phyloP scores from a whole-genome alignment of 2,329 filamentous ascomycete genomes.

The Cladosporium sp. region DNA sequence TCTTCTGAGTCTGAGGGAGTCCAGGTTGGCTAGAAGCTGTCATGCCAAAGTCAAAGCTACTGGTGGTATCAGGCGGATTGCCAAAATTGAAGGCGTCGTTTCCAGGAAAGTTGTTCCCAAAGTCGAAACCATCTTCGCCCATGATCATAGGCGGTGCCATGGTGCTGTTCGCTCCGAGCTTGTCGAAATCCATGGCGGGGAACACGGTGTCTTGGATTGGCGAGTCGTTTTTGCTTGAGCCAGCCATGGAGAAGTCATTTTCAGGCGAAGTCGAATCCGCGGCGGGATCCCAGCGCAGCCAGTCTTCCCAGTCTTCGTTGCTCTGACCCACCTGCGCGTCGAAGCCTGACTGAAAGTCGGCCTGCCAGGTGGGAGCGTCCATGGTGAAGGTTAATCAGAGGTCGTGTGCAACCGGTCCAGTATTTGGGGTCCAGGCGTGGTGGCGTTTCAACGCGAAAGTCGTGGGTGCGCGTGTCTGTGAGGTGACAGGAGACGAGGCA shows the following conservation, averaged over 20 bases:
- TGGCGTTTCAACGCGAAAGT: not conserved
- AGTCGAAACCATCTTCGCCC: conserved; percentile 27
- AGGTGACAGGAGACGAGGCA: not conserved
- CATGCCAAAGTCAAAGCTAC: conserved; percentile 26
- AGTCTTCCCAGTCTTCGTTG: conserved; percentile 41
- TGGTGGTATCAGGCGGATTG: conserved; percentile 15
- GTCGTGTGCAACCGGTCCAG: not conserved
- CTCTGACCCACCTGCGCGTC: conserved; percentile 11
- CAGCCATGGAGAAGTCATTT: conserved; percentile 26
- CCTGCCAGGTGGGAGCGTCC: conserved; percentile 9
- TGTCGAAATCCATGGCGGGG: conserved; percentile 19
- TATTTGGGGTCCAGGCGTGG: not conserved
- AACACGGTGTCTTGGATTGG: conserved; percentile 28
- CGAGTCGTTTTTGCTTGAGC: conserved; percentile 31
- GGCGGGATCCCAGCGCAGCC: conserved; percentile 43
- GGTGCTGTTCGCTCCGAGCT: conserved; percentile 19
- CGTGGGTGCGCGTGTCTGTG: too few species aligned
- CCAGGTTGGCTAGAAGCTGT: conserved; percentile 16
- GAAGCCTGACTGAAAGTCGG: conserved; percentile 8
- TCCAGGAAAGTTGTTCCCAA: conserved; percentile 16
- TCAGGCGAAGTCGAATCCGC: conserved; percentile 30
- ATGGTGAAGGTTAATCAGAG: conserved; percentile 2
- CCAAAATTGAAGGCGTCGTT: conserved; percentile 26
- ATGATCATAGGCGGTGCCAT: conserved; percentile 28
- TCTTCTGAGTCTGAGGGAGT: conserved; percentile 14